Percentiles rank a stretch among this genome's conserved stretches.
These are phyloP conservation scores for Pichia californica DNA, from an alignment of 805 yeast species.

Conservation along the genomic window DNA sequence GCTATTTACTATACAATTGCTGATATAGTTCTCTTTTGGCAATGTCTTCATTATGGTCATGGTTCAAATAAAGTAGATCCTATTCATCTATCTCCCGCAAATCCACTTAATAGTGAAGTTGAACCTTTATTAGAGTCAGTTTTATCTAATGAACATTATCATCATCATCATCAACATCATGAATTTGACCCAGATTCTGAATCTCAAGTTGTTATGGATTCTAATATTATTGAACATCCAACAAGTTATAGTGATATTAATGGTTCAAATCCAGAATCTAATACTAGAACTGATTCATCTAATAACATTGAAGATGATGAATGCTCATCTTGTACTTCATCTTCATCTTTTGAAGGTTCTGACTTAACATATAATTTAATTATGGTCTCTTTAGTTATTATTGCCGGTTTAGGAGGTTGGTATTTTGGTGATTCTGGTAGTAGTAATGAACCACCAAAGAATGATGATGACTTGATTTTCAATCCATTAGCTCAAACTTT, in stretches of 20 bases:
- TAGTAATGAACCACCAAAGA: slow-evolving; percentile 24
- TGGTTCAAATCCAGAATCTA: slow-evolving; percentile 12
- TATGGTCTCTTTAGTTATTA: slow-evolving; percentile 59
- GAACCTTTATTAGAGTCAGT: slow-evolving; percentile 54
- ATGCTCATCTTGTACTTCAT: slow-evolving; percentile 1
- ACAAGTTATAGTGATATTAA: slow-evolving; percentile 28
- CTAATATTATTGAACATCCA: slow-evolving; percentile 27
- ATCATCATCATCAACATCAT: slow-evolving; percentile 11
- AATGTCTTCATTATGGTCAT: slow-evolving; percentile 74
- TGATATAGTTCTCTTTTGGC: slow-evolving; percentile 76
- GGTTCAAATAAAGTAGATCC: slow-evolving; percentile 53
- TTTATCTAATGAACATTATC: slow-evolving; percentile 35
- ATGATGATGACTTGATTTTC: slow-evolving; percentile 43
- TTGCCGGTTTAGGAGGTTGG: slow-evolving; percentile 88
- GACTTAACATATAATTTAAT: slow-evolving; percentile 32
- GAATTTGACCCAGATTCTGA: slow-evolving; percentile 14
- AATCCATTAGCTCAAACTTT: slow-evolving; percentile 80
- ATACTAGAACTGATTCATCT: too few species aligned
- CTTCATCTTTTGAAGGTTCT: slow-evolving; percentile 14
- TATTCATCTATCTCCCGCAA: slow-evolving; percentile 82
- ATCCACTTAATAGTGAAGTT: slow-evolving; percentile 65
- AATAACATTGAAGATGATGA: not conserved
- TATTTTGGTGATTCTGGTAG: slow-evolving; percentile 37
- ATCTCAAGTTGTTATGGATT: slow-evolving; percentile 14
- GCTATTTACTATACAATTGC: slow-evolving; percentile 93